Percentiles rank a stretch among this genome's conserved stretches.
Evolutionary conservation across 257 asterid genomes (phyloP).

Genomic region (Lantana camara): DNA sequence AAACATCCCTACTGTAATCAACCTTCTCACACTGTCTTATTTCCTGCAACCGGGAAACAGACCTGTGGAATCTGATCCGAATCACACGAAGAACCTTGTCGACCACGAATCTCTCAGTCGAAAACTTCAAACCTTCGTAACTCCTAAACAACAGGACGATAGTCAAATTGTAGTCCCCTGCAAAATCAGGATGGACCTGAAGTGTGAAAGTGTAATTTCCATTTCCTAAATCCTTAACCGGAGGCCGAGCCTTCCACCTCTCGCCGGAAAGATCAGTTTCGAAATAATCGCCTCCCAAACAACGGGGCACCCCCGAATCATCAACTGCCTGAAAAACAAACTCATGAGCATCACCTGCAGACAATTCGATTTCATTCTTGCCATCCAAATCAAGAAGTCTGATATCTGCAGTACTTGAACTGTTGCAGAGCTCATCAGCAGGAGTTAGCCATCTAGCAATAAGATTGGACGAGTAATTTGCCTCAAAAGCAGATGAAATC

Average conservation of each 20-base stretch:
- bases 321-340: conserved; percentile 79
- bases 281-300: conserved; percentile 90
- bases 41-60: conserved; percentile 43
- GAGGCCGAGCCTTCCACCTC: conserved; percentile 87
- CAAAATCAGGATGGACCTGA: conserved; percentile 83
- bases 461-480: conserved; percentile 63
- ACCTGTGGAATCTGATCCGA: conserved; percentile 47
- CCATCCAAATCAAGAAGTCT: conserved; percentile 55
- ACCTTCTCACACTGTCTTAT: conserved; percentile 51
- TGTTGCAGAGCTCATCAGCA: conserved; percentile 70
- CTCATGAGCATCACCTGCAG: conserved; percentile 68
- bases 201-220: conserved; percentile 66
- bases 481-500: conserved; percentile 63
- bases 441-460: conserved; percentile 62
- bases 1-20: conserved; percentile 59
- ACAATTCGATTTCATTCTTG: conserved; percentile 36
- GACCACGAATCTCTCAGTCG: conserved; percentile 60
- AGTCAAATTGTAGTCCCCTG: conserved; percentile 79
- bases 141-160: conserved; percentile 66
- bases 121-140: conserved; percentile 65
- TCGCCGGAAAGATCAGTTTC: conserved; percentile 86
- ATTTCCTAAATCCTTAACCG: conserved; percentile 68
- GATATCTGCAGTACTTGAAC: conserved; percentile 62
- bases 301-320: conserved; percentile 60
- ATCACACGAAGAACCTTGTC: conserved; percentile 64